Base-by-base conservation (phyloP, 768 basidiomycete genomes). In the Termitomyces sp. region DNA sequence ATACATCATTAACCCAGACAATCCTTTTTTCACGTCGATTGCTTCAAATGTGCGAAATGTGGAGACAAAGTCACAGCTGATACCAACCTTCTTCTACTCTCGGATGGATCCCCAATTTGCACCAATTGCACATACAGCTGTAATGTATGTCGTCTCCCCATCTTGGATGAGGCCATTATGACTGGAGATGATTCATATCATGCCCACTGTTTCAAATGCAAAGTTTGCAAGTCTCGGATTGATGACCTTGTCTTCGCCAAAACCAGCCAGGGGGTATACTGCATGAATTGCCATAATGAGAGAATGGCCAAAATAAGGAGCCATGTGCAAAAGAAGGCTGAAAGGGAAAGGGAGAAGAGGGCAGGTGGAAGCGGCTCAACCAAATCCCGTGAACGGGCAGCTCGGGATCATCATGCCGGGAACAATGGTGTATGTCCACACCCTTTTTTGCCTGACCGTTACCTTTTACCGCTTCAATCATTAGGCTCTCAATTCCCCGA, bases 161-260 rank as follows among this genome's bases (percentile, higher is more conserved):
- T 99, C 65, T 88, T 96, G 59, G 96, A 99, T 77, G 97, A 99
- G 71, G 97, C 97, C 10, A 98, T 98, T 73, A 98, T 99, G 93
- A 96, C 97, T 7, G 97, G 94, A 62, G 95, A 99, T 74, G 97
- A 98, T 72, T 94, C 94, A 0, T 99, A 98, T 68, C 97, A 98
- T 72, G 96, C 97, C 5, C 91, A 95, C 65, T 99, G 97, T 77
- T 99, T 99, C 81, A 96, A 96, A 67, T 99, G 97, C 79, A 90
- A 93, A 69, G 89, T 94, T 56, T 99, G 97, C 79, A 86, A 86
- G 72, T 89, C 91, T 71, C 84, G 94, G 60, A 99, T 99, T 65
- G 96, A 98, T 75, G 97, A 99, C 73, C 86, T 98, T 56, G 94
- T 98, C 60, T 99, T 98, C 65, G 97, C 97, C 61, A 98, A 98